Base-by-base conservation (phyloP, 192 early-diverging fungal genomes). In the Linnemannia zychae region DNA sequence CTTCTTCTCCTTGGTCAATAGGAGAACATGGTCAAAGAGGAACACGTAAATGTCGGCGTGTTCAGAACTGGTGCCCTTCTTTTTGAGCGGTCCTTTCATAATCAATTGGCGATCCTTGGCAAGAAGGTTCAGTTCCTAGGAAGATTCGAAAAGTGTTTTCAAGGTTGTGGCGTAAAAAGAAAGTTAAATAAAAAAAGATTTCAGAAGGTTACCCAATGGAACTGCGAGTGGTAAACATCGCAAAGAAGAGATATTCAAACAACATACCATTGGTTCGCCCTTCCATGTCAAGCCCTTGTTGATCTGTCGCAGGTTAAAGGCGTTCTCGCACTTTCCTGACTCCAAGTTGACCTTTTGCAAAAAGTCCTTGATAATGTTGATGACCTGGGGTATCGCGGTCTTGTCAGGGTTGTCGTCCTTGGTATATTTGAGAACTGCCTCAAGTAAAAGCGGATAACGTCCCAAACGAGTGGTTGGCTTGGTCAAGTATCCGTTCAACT, bases 381-480 rank as follows among this genome's bases (percentile, higher is more conserved):
- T 89, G 12, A 93, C 95, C 78, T 93, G 87, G n/a, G 94, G 93
- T 16, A 99, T 88, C 31, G 93, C 85, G 34, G 88, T 90, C 66
- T 91, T 88, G 76, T 99, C 98, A 5, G 96, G 94, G 72, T 96
- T 94, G 47, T 92, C 93, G 37, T 92, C 90, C 4, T 95, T 93
- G n/a, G 97, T 96, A 72, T 95, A 90, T 78, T 98, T 96, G 15
- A 97, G 88, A 66, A 97, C 92, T 6, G 93, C 95, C 50, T 92
- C 89, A 31, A 99, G 88, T 38, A 99, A 86, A 38, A 99, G 88
- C 31, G 93, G 94, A 75, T 98, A 99, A 70, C 96, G 90, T 17
- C 95, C 97, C 71, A 98, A 78, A n/a, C 96, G 92, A 18, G 96
- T 95, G 0, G 95, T 95, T 17, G 98, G 98, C 20, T 96, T 92